Evolutionary conservation across 106 monocot species (phyloP), one percentile per base, ranked within the genome.

Genomic region (Gastrodia elata): DNA sequence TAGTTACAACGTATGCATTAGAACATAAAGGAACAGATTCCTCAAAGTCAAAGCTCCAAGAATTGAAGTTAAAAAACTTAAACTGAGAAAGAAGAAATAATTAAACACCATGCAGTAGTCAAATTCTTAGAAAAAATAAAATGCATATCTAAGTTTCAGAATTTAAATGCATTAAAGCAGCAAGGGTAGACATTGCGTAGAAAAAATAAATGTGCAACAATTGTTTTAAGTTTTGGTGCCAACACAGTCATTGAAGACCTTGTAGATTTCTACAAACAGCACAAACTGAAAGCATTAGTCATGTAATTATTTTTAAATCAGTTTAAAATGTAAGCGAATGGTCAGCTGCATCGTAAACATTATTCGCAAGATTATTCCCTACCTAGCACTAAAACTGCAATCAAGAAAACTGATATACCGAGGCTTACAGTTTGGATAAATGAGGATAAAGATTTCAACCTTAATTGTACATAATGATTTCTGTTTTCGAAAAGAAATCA

Each of bases 401-500:
- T 57, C 0, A 57, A 57, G 8, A 24, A 57, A 57, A 32, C 13
- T 24, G 14, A 61, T 30, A 61, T 61, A 32, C 27, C 32, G 22
- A 32, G 32, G 30, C 27, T 32, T 7, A 44, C 14, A 67, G 16
- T 4, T 20, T 67, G 67, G 37, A 38, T 38, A 67, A 67, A 74
- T 57, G 70, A 28, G 49, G 35, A 69, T 65, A 46, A 48, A 33
- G 28, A 78, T 70, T 55, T 70, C 7, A 64, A 83, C 86, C 85
- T 88, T 83, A 38, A 49, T 18, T 9, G 27, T 34, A 16, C 49
- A 70, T 39, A 67, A 16, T 8, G 20, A 36, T 3, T 32, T 83
- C 41, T 70, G 46, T 24, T 79, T 83, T n/a, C 58, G 79, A 69
- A 72, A 55, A 16, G 97, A 92, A 73, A 97, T 86, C 70, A 97